Percentiles rank a stretch among this genome's conserved stretches.
These are phyloP conservation scores for Polytrichum formosum DNA, from an alignment of 225 moss, liverwort and hornwort genomes.

Conservation along the genomic window DNA sequence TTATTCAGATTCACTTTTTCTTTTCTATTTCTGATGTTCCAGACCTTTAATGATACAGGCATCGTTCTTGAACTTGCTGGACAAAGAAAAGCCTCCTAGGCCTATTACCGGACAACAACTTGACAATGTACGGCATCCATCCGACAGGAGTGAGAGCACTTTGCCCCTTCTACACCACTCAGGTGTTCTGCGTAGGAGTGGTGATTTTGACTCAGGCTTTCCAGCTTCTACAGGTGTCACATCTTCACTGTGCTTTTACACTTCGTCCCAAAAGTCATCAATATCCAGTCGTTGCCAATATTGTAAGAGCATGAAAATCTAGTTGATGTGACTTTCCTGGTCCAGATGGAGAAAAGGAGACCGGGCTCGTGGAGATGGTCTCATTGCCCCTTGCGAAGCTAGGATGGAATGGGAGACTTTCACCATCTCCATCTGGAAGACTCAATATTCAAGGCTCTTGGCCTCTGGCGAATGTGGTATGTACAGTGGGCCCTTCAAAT, in stretches of 20 bases:
- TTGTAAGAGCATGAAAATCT: background rate
- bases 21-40: too few relatives aligned
- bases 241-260: constrained; percentile 1
- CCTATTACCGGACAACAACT: constrained; percentile 25
- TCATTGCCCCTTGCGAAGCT: constrained; percentile 32
- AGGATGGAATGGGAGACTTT: constrained; percentile 47
- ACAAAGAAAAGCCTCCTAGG: constrained; percentile 32
- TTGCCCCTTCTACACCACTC: constrained; percentile 50
- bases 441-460: constrained; percentile 49
- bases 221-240: constrained; percentile 28
- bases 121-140: constrained; percentile 42
- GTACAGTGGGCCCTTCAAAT: background rate
- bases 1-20: too few relatives aligned
- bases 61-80: constrained; percentile 34
- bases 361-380: constrained; percentile 38
- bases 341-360: constrained; percentile 59
- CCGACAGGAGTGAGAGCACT: constrained; percentile 56
- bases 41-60: constrained; percentile 17
- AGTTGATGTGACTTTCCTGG: constrained; percentile 15
- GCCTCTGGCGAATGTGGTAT: constrained; percentile 39
- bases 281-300: too few relatives aligned
- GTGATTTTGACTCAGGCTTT: constrained; percentile 43
- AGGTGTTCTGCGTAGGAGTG: constrained; percentile 37
- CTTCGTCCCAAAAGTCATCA: background rate
- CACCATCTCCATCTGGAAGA: constrained; percentile 67